Evolutionary conservation across 257 asterid genomes (phyloP).

Genomic region (Penstemon eatonii): DNA sequence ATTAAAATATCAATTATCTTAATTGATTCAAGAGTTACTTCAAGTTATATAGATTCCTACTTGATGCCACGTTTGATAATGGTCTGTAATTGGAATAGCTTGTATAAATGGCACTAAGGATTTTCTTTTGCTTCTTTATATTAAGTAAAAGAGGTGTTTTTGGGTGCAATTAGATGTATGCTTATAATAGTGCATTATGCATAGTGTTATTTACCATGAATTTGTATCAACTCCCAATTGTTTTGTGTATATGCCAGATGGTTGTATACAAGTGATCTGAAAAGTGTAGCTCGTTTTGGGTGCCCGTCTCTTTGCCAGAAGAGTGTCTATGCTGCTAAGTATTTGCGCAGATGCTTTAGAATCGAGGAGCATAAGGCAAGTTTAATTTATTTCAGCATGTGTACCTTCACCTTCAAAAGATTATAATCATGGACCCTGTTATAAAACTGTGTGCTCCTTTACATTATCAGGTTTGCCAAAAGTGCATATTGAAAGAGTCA

Average conservation of each 20-base stretch:
- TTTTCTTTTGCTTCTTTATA: too few species aligned
- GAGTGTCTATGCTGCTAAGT: constrained; percentile 54
- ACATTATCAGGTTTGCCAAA: constrained; percentile 64
- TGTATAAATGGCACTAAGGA: too few species aligned
- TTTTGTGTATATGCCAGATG: constrained; percentile 52
- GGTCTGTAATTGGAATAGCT: not conserved
- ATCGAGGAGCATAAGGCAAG: constrained; percentile 68
- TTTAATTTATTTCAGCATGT: not conserved
- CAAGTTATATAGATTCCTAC: too few species aligned
- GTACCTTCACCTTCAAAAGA: not conserved
- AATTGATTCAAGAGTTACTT: too few species aligned
- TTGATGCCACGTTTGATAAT: not conserved
- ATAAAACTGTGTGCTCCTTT: not conserved
- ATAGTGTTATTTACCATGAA: not conserved
- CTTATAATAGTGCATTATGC: not conserved
- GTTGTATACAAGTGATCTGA: constrained; percentile 84
- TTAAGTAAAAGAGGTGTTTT: not conserved
- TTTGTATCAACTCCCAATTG: constrained; percentile 3
- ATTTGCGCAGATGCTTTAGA: constrained; percentile 63
- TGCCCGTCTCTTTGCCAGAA: constrained; percentile 64
- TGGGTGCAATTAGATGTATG: not conserved
- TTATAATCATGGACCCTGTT: not conserved
- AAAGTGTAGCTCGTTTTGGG: constrained; percentile 71
- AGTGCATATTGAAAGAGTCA: constrained; percentile 53
- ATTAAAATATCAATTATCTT: not conserved